A percentile compares a stretch with the other conserved stretches of the same genome.
These are phyloP conservation scores for Lasiosphaeria ovina DNA, from an alignment of 495 filamentous ascomycete genomes.

Conservation along the genomic window DNA sequence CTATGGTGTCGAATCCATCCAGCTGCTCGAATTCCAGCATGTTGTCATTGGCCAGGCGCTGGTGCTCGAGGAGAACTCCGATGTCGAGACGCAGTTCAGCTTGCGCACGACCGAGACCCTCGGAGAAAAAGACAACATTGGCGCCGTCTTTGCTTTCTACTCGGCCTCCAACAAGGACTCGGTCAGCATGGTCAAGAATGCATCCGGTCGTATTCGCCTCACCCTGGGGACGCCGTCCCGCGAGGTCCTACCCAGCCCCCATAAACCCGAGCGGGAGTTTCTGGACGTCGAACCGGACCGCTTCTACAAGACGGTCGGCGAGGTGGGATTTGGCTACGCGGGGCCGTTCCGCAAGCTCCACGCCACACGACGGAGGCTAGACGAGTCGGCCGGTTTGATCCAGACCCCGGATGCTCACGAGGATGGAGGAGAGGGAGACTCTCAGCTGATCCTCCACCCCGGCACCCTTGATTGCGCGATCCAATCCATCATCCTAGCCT, in stretches of 20 bases:
- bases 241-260: conserved; percentile 12
- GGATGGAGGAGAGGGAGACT: neutral
- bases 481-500: conserved; percentile 28
- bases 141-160: conserved; percentile 19
- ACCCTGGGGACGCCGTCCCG: conserved; percentile 6
- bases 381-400: conserved; percentile 8
- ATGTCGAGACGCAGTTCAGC: conserved; percentile 23
- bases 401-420: conserved; percentile 1
- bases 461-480: conserved; percentile 29
- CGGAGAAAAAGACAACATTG: neutral
- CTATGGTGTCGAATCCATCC: neutral
- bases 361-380: neutral
- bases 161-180: conserved; percentile 12
- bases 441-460: conserved; percentile 27
- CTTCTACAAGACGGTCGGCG: conserved; percentile 10
- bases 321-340: conserved; percentile 13
- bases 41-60: conserved; percentile 19
- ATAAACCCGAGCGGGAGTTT: conserved; percentile 25
- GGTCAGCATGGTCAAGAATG: conserved; percentile 24
- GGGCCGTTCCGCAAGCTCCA: conserved; percentile 12
- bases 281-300: conserved; percentile 13
- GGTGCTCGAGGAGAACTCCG: conserved; percentile 17
- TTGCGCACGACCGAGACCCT: conserved; percentile 9
- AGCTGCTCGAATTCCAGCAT: conserved; percentile 20
- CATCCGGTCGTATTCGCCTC: conserved; percentile 16